Percentiles rank a stretch among this genome's conserved stretches.
phyloP scores from a whole-genome alignment of 2,329 filamentous ascomycete genomes.

The Botrytis medusae region DNA sequence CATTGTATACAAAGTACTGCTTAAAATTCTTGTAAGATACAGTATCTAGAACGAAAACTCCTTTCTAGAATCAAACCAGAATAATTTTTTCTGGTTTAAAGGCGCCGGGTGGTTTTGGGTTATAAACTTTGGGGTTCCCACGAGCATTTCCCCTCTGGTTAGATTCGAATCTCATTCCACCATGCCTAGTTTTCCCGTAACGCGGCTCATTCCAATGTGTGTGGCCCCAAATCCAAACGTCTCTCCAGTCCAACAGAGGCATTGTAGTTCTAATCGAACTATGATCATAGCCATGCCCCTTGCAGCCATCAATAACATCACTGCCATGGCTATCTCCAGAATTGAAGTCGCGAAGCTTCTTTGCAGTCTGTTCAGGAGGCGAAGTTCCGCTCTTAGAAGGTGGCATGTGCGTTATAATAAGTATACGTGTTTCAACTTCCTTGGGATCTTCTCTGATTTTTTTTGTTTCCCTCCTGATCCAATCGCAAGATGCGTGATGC shows the following conservation, averaged over 20 bases:
- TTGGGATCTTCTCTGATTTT: not conserved
- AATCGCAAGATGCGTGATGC: not conserved
- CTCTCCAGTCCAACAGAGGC: conserved; percentile 8
- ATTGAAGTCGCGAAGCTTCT: not conserved
- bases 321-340: not conserved
- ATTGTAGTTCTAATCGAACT: conserved; percentile 4
- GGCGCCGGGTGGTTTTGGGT: not conserved
- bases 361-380: not conserved
- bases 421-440: not conserved
- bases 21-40: not conserved
- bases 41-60: no score
- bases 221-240: conserved; percentile 16
- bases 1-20: not conserved
- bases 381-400: conserved; percentile 14
- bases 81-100: conserved; percentile 3
- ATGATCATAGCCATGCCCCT: not conserved
- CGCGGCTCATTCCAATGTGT: conserved; percentile 13
- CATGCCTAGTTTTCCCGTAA: not conserved
- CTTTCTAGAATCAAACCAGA: not conserved
- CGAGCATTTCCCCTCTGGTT: not conserved
- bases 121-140: not conserved
- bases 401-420: conserved; percentile 19
- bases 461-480: not conserved
- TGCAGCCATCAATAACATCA: conserved; percentile 8
- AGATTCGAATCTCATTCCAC: conserved; percentile 10